Evolutionary conservation across 768 basidiomycete genomes (phyloP), one percentile per base, ranked within the genome.

Genomic region (Rhizopogon rudus): DNA sequence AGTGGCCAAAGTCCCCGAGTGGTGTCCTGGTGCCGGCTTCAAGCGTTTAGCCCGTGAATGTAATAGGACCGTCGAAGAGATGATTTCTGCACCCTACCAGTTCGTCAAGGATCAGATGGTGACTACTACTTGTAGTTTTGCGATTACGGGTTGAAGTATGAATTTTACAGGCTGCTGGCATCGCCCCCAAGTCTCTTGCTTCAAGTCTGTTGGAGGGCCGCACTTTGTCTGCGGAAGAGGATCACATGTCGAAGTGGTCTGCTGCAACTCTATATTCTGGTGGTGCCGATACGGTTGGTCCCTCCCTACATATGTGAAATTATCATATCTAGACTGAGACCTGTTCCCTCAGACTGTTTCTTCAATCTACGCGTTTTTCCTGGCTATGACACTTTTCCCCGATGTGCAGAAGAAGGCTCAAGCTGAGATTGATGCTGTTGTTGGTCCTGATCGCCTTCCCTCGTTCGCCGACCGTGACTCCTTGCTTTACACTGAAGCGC

Each of bases 101-200:
- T 82, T 79, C 54, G 83, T 83, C 44, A 83, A 83, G 63, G 77
- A 84, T 57, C 81, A 86, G 64, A 77, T 85, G 70, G 84, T 84
- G 44, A 20, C 25, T 25, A 25, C 4, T 60, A 16, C 35, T 5
- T 42, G 25, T 17, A 8, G 5, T 12, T 40, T 51, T 43, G 22
- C 14, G 1, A 3, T n/a, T 9, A 2, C 5, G 29, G 12, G 13
- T 14, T 20, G 29, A 22, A 17, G 14, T 35, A 25, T 49, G 25
- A 61, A 50, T 20, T 25, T 25, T 45, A 44, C 44, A 89, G 87
- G 77, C 75, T 35, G 75, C 80, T 53, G 84, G 86, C 16, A 78
- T 58, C 28, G 69, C 67, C 1, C 44, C 69, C 3, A 51, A 59
- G 13, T 88, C 84, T 6, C 86, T 84, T 63, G 78, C 81, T 1